Base-by-base conservation (phyloP, 177 flowering plant genomes). In the Tripterygium wilfordii region DNA sequence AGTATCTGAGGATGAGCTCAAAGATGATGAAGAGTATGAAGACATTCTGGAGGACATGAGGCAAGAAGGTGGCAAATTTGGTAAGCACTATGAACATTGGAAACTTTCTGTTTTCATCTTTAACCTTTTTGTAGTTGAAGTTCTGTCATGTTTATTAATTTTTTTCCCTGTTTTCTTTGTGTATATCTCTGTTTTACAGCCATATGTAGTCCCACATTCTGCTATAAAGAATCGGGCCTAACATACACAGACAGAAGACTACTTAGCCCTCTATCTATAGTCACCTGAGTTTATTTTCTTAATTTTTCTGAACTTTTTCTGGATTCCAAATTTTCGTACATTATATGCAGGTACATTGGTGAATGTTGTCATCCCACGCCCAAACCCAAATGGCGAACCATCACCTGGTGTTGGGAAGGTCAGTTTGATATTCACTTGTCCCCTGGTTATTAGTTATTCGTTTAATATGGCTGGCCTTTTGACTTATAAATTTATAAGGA, bases 41-140 rank as follows among this genome's bases (percentile, higher is more conserved):
- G 96, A 92, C 52, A 92, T 86, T 36, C 1, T 92, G 58, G 96
- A 86, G 51, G 96, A 92, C 71, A 92, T 92, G 96, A 77, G 78
- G 66, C 64, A 54, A 20, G 98, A 92, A 62, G 89, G 96, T 19
- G 81, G 77, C 49, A 92, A 82, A 66, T 86, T 71, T 64, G 96
- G 96, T 91, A 64, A 62, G n/a, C n/a, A n/a, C n/a, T n/a, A n/a
- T n/a, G n/a, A n/a, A n/a, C n/a, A n/a, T n/a, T n/a, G n/a, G n/a
- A n/a, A n/a, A n/a, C n/a, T 20, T 56, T 19, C n/a, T 27, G 15
- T 10, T 4, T 17, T 17, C 18, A 5, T 20, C 14, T 38, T 38
- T 38, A 4, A 30, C 7, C 22, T 31, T 33, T 36, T n/a, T 17
- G 13, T 49, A 36, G 28, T 13, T 9, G 39, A 21, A 15, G n/a